Conservation (phyloP, 768 basidiomycete genomes). For the Rhodotorula graminis region DNA sequence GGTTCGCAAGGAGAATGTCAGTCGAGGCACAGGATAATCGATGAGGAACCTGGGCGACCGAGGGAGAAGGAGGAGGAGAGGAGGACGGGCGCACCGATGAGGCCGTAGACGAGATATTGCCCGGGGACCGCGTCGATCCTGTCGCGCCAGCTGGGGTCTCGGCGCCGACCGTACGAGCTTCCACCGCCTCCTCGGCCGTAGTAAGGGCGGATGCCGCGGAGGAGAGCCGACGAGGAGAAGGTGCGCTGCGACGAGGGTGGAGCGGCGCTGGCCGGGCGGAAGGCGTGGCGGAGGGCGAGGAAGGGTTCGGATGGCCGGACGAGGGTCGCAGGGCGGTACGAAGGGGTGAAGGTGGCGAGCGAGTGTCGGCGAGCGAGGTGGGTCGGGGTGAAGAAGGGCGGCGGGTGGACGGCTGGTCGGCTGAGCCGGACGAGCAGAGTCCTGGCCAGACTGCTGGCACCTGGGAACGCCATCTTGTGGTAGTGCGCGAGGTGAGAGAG, state of each 20-base stretch:
- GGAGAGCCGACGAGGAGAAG: neutral
- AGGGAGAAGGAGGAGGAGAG: neutral
- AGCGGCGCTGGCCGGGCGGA: neutral
- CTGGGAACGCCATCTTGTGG: neutral
- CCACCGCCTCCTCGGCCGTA: neutral
- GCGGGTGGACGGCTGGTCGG: neutral
- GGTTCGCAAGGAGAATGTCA: neutral
- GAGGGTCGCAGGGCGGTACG: neutral
- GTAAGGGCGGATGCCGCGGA: neutral
- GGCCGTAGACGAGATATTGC: conserved; percentile 1
- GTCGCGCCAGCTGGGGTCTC: conserved; percentile 6
- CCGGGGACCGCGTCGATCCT: conserved; percentile 1
- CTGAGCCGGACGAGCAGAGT: neutral
- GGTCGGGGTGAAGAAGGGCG: conserved; percentile 1
- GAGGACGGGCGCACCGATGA: conserved; percentile 12
- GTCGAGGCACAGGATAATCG: neutral
- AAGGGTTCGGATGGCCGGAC: neutral
- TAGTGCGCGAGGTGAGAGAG: neutral
- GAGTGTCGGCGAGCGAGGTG: neutral
- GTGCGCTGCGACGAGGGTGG: neutral
- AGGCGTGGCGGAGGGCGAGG: neutral
- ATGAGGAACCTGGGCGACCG: no score
- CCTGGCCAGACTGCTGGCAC: no score
- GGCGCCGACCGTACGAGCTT: neutral
- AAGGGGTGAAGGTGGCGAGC: neutral